Conservation (phyloP, 352 stramenopile genomes). For the Phytophthora tentaculata region DNA sequence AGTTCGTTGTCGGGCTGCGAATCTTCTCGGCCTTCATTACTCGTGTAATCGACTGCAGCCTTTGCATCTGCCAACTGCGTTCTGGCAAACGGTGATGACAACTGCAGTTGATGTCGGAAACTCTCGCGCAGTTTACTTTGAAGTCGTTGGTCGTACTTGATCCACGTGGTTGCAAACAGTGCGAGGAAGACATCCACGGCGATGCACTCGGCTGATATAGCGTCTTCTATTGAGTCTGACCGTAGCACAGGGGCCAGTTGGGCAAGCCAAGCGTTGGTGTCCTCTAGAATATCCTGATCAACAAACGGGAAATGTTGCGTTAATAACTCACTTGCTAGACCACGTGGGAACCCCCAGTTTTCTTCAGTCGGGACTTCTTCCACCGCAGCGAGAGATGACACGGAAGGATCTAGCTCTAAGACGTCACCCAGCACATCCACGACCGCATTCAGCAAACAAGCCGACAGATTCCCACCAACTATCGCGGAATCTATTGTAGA, state of each 20-base stretch:
- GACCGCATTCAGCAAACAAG: slow-evolving; percentile 48
- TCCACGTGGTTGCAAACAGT: slow-evolving; percentile 52
- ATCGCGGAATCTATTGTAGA: neutral
- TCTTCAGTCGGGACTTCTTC: slow-evolving; percentile 26
- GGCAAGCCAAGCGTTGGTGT: slow-evolving; percentile 8
- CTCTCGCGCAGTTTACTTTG: slow-evolving; percentile 51
- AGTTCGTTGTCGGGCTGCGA: slow-evolving; percentile 5
- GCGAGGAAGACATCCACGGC: slow-evolving; percentile 58
- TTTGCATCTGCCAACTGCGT: slow-evolving; percentile 18
- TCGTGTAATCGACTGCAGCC: neutral
- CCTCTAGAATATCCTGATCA: slow-evolving; percentile 20
- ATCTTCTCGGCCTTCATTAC: slow-evolving; percentile 1
- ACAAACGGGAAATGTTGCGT: slow-evolving; percentile 48
- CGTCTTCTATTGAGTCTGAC: slow-evolving; percentile 6
- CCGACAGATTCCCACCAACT: slow-evolving; percentile 47
- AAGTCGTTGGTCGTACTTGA: slow-evolving; percentile 52
- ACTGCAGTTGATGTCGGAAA: slow-evolving; percentile 49
- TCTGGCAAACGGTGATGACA: slow-evolving; percentile 36
- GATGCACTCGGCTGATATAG: slow-evolving; percentile 28
- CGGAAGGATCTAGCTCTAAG: slow-evolving; percentile 57
- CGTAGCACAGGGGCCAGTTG: slow-evolving; percentile 21
- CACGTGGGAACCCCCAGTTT: slow-evolving; percentile 44
- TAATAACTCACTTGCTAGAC: slow-evolving; percentile 44
- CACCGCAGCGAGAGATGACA: slow-evolving; percentile 43
- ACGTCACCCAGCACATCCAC: slow-evolving; percentile 71